Conservation (phyloP, 176 grass and related monocot species). For the Oryza officinalis region DNA sequence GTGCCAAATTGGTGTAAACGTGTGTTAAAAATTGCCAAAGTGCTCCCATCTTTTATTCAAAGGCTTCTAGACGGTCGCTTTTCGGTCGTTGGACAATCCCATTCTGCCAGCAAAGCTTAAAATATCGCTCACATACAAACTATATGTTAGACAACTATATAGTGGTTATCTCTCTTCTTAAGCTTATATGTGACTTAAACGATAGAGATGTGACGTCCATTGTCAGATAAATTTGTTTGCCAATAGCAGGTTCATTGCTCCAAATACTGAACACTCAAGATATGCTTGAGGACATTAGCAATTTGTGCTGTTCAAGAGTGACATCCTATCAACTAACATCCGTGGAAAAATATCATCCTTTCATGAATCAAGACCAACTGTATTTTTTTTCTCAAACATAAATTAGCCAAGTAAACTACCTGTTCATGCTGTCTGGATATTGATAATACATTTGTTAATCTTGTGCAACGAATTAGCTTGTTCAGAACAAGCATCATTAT, state of each 20-base stretch:
- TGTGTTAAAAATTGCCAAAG: background rate
- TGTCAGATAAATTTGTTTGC: constrained; percentile 30
- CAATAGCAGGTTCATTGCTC: constrained; percentile 16
- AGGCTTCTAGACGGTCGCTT: constrained; percentile 51
- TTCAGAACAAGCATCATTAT: background rate
- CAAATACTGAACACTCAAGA: background rate
- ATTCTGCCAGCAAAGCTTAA: constrained; percentile 30
- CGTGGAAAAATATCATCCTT: background rate
- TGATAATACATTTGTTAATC: background rate
- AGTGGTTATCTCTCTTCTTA: constrained; percentile 11
- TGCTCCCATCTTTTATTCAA: constrained; percentile 30
- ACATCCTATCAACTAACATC: background rate
- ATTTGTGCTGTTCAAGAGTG: constrained; percentile 2
- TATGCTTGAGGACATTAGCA: background rate
- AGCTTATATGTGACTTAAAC: constrained; percentile 32
- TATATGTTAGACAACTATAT: constrained; percentile 1
- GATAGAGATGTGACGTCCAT: constrained; percentile 33
- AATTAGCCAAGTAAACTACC: background rate
- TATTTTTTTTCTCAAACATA: background rate
- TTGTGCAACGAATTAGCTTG: background rate
- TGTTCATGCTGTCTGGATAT: background rate
- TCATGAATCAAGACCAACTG: background rate
- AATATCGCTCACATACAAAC: background rate
- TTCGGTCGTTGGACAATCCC: constrained; percentile 35
- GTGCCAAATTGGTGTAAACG: constrained; percentile 13